These are phyloP conservation scores for Trichosporon asahii DNA, from an alignment of 1,284 basidiomycete genomes.

Conservation along the genomic window DNA sequence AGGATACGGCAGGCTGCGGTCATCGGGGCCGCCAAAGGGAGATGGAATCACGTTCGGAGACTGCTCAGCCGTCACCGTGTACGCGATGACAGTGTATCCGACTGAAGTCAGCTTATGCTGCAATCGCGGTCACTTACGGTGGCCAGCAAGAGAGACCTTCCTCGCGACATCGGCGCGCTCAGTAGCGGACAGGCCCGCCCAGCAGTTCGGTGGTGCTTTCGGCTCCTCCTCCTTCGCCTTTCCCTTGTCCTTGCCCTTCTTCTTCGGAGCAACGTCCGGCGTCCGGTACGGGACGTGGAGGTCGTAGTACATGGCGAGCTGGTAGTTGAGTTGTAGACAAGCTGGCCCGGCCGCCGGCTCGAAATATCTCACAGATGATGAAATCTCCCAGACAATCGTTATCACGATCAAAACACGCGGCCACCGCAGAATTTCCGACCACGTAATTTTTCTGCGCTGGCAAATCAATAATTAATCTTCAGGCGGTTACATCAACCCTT, in stretches of 20 bases:
- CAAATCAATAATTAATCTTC: slow-evolving; percentile 4
- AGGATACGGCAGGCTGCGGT: slow-evolving; percentile 36
- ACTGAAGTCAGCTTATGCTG: slow-evolving; percentile 27
- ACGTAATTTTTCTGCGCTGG: slow-evolving; percentile 2
- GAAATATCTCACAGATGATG: not conserved
- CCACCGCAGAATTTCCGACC: not conserved
- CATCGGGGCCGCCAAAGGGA: slow-evolving; percentile 33
- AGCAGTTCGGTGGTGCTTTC: slow-evolving; percentile 29
- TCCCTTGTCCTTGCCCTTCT: slow-evolving; percentile 38
- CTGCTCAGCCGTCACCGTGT: slow-evolving; percentile 36
- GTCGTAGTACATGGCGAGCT: slow-evolving; percentile 46
- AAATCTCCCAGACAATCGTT: not conserved
- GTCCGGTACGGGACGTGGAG: slow-evolving; percentile 47
- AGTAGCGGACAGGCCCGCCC: slow-evolving; percentile 35
- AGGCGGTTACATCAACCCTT: slow-evolving; percentile 1
- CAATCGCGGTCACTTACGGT: slow-evolving; percentile 31
- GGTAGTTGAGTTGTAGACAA: not conserved
- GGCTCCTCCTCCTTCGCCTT: slow-evolving; percentile 32
- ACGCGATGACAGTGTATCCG: slow-evolving; percentile 47
- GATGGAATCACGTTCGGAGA: slow-evolving; percentile 34
- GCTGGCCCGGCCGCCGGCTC: not conserved
- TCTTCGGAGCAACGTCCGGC: slow-evolving; percentile 19
- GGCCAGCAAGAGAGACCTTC: slow-evolving; percentile 39
- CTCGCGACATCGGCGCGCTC: slow-evolving; percentile 41
- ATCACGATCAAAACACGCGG: slow-evolving; percentile 3